Evolutionary conservation across 225 moss, liverwort and hornwort genomes (phyloP), one percentile per base, ranked within the genome.

Genomic region (Physcomitrellopsis africana): DNA sequence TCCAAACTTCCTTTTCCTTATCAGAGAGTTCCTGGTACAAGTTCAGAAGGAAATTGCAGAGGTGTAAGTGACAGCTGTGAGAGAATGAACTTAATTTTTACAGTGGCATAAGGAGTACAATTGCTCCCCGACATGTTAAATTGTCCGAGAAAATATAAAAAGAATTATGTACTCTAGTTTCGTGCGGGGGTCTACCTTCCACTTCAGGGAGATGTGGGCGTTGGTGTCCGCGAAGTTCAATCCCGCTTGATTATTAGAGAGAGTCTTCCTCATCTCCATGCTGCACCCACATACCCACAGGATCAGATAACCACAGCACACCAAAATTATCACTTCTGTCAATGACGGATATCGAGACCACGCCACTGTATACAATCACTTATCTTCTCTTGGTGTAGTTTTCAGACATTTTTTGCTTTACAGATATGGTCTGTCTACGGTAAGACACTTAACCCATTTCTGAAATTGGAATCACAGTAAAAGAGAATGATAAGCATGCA

Each of bases 1-100:
- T 86, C 89, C 89, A 89, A 26, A 56, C 67, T 41, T 86, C 84
- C 69, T 86, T 89, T 8, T 89, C 86, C 51, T 81, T 79, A 0
- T 86, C 81, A 7, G 84, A 86, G 37, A 86, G 74, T 60, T 84
- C 84, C 89, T 89, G 80, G 1, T n/a, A 20, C 17, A 45, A 78
- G 68, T 60, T 10, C n/a, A 61, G 10, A 3, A 62, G 51, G n/a
- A 42, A 32, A 68, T 27, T 14, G 47, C 20, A 26, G 44, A 52
- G 24, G 48, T 47, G 7, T 19, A 22, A 52, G 20, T 15, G 60
- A 13, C 57, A 5, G 18, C 8, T 5, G 3, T 18, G 6, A 11
- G 8, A 37, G 20, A 47, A 29, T 7, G 2, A 0, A 9, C 46
- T 32, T 14, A 41, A 15, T 13, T 9, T 24, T 16, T 24, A 19